Evolutionary conservation across 495 filamentous ascomycete genomes (phyloP), one percentile per base, ranked within the genome.

Genomic region (Hypomontagnella submonticulosa): DNA sequence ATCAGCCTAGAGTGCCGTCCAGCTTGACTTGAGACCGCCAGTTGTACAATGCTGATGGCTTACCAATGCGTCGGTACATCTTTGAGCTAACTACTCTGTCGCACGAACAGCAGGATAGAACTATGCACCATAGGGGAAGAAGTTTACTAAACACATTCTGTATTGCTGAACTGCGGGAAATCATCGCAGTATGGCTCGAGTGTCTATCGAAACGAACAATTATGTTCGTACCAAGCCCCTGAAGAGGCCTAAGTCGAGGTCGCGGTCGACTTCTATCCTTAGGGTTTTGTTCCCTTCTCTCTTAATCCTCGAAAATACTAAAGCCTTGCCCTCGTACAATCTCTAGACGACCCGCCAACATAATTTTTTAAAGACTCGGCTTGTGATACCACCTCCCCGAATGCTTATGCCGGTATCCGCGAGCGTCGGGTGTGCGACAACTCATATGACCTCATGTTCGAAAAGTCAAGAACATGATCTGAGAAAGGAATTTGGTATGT

Each of bases 341-440:
- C 27, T 23, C 20, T 41, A 46, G 38, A 51, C 51, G 27, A 16
- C n/a, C 37, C 27, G 4, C 43, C 23, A 27, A 30, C 34, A 11
- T 32, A 42, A 48, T 56, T 65, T 65, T 58, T 50, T n/a, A 32
- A n/a, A 11, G 46, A 23, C 27, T 50, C 51, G 27, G 23, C 32
- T 38, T 61, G 42, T 60, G 34, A 61, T 34, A 63, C 54, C 53
- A 43, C 58, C 63, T 33, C 50, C 34, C 61, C 34, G 19, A 48
- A 61, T 68, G 65, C 54, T 54, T 38, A 68, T 68, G 66, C 51
- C n/a, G 18, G 41, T 58, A 64, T 12, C 48, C 54, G 48, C 47
- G 54, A 53, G 41, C 32, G 41, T 49, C 54, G 18, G 16, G 15
- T 54, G 34, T 50, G 13, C 43, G 51, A 49, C 55, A n/a, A 50